Evolutionary conservation across 768 basidiomycete species (phyloP).

Genomic region (Auriscalpium microsporum): DNA sequence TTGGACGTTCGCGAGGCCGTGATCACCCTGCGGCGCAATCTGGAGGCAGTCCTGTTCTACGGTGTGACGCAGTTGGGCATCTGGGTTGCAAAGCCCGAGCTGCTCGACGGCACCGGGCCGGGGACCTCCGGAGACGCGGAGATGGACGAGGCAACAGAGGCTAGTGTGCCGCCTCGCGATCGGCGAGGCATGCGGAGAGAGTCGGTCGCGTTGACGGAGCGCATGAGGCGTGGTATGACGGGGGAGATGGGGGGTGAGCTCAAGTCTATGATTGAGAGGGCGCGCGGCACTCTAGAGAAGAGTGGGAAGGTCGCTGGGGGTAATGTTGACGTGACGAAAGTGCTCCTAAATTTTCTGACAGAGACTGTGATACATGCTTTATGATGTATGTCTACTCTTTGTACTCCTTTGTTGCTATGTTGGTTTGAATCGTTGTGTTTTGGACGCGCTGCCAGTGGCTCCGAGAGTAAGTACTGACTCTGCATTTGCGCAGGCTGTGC

Average conservation of each 20-base stretch:
- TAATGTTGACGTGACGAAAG: slow-evolving; percentile 45
- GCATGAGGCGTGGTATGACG: slow-evolving; percentile 67
- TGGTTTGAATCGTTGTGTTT: neutral
- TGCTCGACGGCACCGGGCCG: slow-evolving; percentile 19
- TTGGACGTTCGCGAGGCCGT: slow-evolving; percentile 50
- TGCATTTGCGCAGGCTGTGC: too few species aligned
- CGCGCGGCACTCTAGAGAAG: slow-evolving; percentile 56
- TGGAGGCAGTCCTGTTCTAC: slow-evolving; percentile 65
- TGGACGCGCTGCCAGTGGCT: neutral
- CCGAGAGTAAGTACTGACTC: too few species aligned
- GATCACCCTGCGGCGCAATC: slow-evolving; percentile 45
- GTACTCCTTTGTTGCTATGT: neutral
- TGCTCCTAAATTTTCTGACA: slow-evolving; percentile 57
- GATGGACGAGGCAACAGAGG: slow-evolving; percentile 29
- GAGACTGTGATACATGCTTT: slow-evolving; percentile 39
- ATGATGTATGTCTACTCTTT: neutral
- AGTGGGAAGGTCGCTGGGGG: slow-evolving; percentile 40
- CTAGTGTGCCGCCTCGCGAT: slow-evolving; percentile 22
- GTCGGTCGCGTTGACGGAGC: slow-evolving; percentile 49
- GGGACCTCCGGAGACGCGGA: slow-evolving; percentile 29
- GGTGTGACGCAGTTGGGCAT: slow-evolving; percentile 69
- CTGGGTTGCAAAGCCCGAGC: slow-evolving; percentile 70
- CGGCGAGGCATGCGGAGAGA: slow-evolving; percentile 33
- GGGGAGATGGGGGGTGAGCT: slow-evolving; percentile 73
- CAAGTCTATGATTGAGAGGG: slow-evolving; percentile 54